Evolutionary conservation across 2,329 filamentous ascomycete species (phyloP), one percentile per base, ranked within the genome.

Genomic region (Pleomassaria siparia): DNA sequence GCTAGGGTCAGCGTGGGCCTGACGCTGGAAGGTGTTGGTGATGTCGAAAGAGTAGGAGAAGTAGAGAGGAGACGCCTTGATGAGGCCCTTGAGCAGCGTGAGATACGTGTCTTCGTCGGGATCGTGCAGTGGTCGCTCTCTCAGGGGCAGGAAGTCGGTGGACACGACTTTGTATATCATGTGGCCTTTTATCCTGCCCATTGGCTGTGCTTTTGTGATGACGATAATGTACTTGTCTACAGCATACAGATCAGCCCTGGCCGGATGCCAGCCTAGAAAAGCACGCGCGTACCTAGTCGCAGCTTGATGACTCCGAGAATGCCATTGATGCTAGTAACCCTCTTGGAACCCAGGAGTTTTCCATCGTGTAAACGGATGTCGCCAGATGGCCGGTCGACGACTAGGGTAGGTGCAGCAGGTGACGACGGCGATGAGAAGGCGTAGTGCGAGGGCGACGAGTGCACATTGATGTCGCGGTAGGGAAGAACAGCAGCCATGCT

Each of bases 21-120:
- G 94, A 55, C 94, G 85, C 75, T 99, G 94, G 76, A 97, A 96
- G 68, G 84, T 91, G 77, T 95, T 99, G 60, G 94, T 99, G 55
- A 99, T 81, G 72, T 99, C 94, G 70, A 95, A 84, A 8, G 91
- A 92, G 77, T 99, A 99, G 47, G 94, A 97, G 66, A 96, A 99
- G 80, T 95, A 97, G 86, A 97, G 91, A 8, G 92, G 90, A 0
- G 88, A 89, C 11, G 83, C 85, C 69, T 88, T 87, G 60, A 99
- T 81, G 53, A 94, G 85, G 40, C 81, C 83, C 72, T 91, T 91
- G 59, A 99, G 82, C 44, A 97, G 80, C 41, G 79, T 74, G 45
- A 97, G 81, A 72, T 96, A 97, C 59, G 84, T 88, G 72, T 97
- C 92, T 78, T 99, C 94, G 69, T 99, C 94, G 36, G 86, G 84